These are phyloP conservation scores for Fusarium paranaense DNA, from an alignment of 2,329 filamentous ascomycete genomes.

Conservation along the genomic window DNA sequence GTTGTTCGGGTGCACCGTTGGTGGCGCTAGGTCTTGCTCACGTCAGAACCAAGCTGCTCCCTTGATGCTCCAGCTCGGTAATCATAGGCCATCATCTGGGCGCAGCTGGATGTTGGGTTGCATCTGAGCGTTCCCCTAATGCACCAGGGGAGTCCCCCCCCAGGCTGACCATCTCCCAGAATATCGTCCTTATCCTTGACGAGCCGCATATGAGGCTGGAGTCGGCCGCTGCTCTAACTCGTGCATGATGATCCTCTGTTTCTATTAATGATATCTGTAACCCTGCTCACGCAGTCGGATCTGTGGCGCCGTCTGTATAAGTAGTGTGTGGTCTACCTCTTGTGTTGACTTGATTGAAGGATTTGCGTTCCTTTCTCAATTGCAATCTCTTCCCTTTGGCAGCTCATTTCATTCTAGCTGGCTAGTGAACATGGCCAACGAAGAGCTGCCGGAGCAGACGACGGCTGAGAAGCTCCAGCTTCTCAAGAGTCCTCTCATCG, in stretches of 20 bases:
- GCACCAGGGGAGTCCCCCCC: not conserved
- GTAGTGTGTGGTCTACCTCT: not conserved
- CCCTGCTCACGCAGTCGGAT: not conserved
- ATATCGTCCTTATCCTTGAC: not conserved
- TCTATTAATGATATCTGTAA: not conserved
- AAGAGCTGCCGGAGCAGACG: slow-evolving; percentile 7
- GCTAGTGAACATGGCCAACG: slow-evolving; percentile 29
- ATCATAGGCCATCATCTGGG: not conserved
- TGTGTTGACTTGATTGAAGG: not conserved
- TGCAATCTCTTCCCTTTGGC: not conserved
- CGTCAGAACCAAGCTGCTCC: slow-evolving; percentile 14
- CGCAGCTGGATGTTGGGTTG: not conserved
- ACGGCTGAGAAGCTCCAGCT: slow-evolving; percentile 46
- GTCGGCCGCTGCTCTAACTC: not conserved
- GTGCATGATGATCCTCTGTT: not conserved
- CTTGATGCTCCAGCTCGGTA: not conserved
- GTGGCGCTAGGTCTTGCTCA: slow-evolving; percentile 10
- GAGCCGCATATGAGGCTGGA: not conserved
- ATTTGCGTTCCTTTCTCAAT: not conserved
- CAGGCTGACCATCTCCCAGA: not conserved
- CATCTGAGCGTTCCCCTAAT: slow-evolving; percentile 1
- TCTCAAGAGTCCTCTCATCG: slow-evolving; percentile 47
- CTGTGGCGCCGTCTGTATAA: slow-evolving; percentile 15
- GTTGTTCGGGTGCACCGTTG: not conserved
- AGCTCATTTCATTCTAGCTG: not conserved